These are phyloP conservation scores for Arctostaphylos glauca DNA, from an alignment of 148 eudicot species.

Conservation along the genomic window DNA sequence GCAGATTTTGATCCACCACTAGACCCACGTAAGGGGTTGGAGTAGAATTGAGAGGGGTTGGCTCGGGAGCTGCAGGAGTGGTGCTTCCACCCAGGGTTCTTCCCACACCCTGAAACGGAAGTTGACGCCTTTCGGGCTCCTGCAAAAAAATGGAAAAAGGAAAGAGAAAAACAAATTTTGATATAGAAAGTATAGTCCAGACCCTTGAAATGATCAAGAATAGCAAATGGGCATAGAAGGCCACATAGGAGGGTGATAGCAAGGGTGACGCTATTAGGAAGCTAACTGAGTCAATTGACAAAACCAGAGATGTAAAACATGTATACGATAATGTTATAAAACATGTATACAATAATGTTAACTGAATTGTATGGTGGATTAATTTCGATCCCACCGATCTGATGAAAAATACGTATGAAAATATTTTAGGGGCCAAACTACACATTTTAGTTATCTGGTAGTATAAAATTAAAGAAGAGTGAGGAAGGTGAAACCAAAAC, in stretches of 20 bases:
- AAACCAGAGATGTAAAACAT: background rate
- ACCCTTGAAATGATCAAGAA: background rate
- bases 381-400: background rate
- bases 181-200: background rate
- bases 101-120: constrained; percentile 56
- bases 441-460: background rate
- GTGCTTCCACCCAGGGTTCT: constrained; percentile 59
- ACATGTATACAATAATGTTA: background rate
- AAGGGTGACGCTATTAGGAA: background rate
- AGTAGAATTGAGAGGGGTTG: constrained; percentile 32
- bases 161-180: background rate
- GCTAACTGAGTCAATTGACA: background rate
- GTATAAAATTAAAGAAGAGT: background rate
- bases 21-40: constrained; percentile 37
- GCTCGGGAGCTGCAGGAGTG: constrained; percentile 29
- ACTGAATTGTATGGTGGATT: background rate
- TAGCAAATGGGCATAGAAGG: background rate
- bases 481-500: background rate
- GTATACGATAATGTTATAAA: background rate
- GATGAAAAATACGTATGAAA: background rate
- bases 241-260: background rate
- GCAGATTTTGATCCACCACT: constrained; percentile 40
- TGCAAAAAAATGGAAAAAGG: constrained; percentile 20
- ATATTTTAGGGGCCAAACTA: background rate
- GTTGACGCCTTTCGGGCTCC: constrained; percentile 48